A percentile compares a stretch with the other conserved stretches of the same genome.
These are phyloP conservation scores for Aspergillus aculeatus DNA, from an alignment of 2,329 filamentous ascomycete species.

Conservation along the genomic window DNA sequence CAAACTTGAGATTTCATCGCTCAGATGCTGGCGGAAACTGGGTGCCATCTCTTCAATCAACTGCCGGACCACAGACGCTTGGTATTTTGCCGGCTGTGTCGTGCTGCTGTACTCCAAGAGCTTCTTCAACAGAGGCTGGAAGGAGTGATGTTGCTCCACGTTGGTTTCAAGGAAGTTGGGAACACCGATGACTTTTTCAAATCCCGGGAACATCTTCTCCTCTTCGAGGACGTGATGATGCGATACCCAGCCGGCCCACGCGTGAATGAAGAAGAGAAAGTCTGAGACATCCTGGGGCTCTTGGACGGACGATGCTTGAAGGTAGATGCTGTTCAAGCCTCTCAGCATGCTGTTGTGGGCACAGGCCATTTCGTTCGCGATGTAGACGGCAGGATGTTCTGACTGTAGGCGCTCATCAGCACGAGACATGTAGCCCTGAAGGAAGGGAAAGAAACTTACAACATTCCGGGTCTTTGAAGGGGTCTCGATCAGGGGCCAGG, in stretches of 20 bases:
- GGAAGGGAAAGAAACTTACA: not conserved
- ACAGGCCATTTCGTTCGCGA: conserved; percentile 7
- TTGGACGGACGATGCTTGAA: not conserved
- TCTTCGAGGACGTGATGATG: conserved; percentile 8
- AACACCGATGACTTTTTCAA: not conserved
- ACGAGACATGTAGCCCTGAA: not conserved
- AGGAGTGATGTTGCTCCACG: not conserved
- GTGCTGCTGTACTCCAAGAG: not conserved
- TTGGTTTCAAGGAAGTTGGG: not conserved
- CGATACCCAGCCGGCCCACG: conserved; percentile 1
- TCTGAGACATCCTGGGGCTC: not conserved
- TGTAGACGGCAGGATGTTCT: not conserved
- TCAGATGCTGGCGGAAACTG: not conserved
- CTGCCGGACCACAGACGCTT: not conserved
- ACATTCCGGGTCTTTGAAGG: conserved; percentile 1
- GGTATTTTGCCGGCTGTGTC: not conserved
- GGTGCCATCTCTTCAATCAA: not conserved
- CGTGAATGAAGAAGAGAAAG: not conserved
- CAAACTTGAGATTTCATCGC: not conserved
- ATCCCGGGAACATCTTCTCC: conserved; percentile 3
- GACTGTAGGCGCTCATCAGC: not conserved
- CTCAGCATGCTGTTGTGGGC: conserved; percentile 7
- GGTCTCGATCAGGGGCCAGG: conserved; percentile 1
- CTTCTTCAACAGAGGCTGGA: not conserved
- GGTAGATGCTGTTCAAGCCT: conserved; percentile 5